Evolutionary conservation across 148 eudicot genomes (phyloP).

Genomic region (Rhododendron mucronatum): DNA sequence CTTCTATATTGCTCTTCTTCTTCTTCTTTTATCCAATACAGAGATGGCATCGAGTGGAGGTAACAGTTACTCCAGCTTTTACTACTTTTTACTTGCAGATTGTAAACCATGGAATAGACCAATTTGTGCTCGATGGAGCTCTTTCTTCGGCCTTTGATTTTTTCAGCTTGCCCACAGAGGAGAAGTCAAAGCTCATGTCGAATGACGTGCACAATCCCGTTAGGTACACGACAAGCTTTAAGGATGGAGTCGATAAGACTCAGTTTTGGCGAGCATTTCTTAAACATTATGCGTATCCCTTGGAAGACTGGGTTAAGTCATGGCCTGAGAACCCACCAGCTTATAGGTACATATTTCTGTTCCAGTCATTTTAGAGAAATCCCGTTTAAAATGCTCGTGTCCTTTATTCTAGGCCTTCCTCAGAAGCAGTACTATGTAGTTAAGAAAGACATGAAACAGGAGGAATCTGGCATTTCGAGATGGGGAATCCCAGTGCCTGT

Average conservation of each 20-base stretch:
- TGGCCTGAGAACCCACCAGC: slow-evolving; percentile 62
- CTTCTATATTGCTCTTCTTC: too few relatives aligned
- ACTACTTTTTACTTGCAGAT: slow-evolving; percentile 21
- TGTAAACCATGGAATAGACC: slow-evolving; percentile 54
- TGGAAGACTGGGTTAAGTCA: slow-evolving; percentile 41
- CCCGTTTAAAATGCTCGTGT: too few relatives aligned
- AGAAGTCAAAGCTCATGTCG: slow-evolving; percentile 46
- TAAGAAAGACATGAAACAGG: too few relatives aligned
- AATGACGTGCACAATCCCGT: slow-evolving; percentile 59
- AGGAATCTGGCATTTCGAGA: too few relatives aligned
- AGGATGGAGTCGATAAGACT: slow-evolving; percentile 55
- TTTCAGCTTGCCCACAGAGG: slow-evolving; percentile 37
- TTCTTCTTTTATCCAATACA: too few relatives aligned
- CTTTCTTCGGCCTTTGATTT: slow-evolving; percentile 35
- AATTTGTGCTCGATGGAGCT: slow-evolving; percentile 41
- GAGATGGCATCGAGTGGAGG: background rate
- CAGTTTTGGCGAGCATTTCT: slow-evolving; percentile 65
- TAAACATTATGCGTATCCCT: slow-evolving; percentile 65
- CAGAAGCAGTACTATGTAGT: too few relatives aligned
- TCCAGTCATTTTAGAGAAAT: too few relatives aligned
- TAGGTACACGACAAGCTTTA: slow-evolving; percentile 49
- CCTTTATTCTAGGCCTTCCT: too few relatives aligned
- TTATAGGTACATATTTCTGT: slow-evolving; percentile 33
- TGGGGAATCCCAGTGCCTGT: too few relatives aligned
- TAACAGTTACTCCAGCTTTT: background rate